Base-by-base conservation (phyloP, 2,329 filamentous ascomycete species). In the Aschersonia sp. region DNA sequence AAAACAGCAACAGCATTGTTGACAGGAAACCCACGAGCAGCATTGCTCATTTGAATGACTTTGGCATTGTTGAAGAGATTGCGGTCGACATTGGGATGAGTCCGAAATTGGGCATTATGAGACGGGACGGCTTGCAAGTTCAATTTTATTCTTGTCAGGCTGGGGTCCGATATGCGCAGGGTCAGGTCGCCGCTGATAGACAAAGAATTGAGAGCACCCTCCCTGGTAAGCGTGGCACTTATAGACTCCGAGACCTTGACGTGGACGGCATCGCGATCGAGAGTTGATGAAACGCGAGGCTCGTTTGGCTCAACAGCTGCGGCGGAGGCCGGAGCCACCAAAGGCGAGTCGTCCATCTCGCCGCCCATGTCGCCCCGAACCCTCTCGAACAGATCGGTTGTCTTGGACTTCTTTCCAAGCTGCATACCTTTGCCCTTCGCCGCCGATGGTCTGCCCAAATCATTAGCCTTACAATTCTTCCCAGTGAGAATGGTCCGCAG, bases 341-440 rank as follows among this genome's bases (percentile, higher is more conserved):
- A 74, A 40, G 88, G 88, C 43, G 69, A 67, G 48, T 89, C 82
- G 61, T 95, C 89, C 40, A 80, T 80, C 60, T 94, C 88, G 40
- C 83, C 77, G n/a, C 89, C 89, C 61, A 97, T 75, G 54, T 97
- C 91, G 51, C 86, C 87, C 55, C 89, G 84, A 35, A 98, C 89
- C 59, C 89, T 85, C 67, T 97, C 91, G 63, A 94, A 97, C 75
- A 97, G 95, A 65, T 94, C 91, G 31, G 85, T 94, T 29, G 87
- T 89, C 73, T 97, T 97, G 51, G 87, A 94, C 72, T 98, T 98
- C 74, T 97, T 97, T 67, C 92, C 92, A 49, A 98, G 74, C 67
- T 97, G 91, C 94, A 98, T 98, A 56, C 92, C 92, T 73, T 98
- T 98, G 58, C 88, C 89, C 69, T 94, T 88, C 51, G 83, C 78